These are phyloP conservation scores for Solanum sitiens DNA, from an alignment of 257 asterid species.

Conservation along the genomic window DNA sequence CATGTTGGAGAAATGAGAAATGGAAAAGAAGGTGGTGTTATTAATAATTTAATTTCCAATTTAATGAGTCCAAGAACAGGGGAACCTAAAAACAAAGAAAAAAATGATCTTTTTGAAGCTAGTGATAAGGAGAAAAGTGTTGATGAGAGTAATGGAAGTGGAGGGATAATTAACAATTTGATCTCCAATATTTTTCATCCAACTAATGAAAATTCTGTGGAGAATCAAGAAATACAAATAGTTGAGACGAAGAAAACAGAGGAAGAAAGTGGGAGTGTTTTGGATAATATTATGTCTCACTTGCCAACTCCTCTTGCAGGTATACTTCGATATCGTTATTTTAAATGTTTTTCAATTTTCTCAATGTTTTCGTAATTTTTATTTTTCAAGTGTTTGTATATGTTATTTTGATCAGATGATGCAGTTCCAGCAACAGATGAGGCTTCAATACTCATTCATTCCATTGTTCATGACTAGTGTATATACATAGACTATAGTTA, in stretches of 20 bases:
- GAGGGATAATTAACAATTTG: conserved; percentile 28
- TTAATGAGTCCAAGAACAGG: conserved; percentile 10
- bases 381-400: not conserved
- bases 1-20: not conserved
- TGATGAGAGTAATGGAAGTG: not conserved
- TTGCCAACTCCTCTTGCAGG: conserved; percentile 38
- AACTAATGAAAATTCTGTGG: not conserved
- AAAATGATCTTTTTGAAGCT: not conserved
- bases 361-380: not conserved
- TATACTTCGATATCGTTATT: not conserved
- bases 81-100: not conserved
- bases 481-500: not conserved
- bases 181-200: conserved; percentile 30
- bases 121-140: not conserved
- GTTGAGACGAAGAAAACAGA: not conserved
- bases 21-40: conserved; percentile 14
- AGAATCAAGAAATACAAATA: not conserved
- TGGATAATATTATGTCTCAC: conserved; percentile 30
- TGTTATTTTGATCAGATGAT: conserved; percentile 23
- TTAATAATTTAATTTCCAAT: conserved; percentile 28
- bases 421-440: conserved; percentile 51
- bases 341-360: too few species aligned
- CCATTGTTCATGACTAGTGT: conserved; percentile 49
- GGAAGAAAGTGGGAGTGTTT: conserved; percentile 4
- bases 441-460: conserved; percentile 68